Conservation (phyloP, 2,329 filamentous ascomycete genomes). For the Fusarium dlaminii region DNA sequence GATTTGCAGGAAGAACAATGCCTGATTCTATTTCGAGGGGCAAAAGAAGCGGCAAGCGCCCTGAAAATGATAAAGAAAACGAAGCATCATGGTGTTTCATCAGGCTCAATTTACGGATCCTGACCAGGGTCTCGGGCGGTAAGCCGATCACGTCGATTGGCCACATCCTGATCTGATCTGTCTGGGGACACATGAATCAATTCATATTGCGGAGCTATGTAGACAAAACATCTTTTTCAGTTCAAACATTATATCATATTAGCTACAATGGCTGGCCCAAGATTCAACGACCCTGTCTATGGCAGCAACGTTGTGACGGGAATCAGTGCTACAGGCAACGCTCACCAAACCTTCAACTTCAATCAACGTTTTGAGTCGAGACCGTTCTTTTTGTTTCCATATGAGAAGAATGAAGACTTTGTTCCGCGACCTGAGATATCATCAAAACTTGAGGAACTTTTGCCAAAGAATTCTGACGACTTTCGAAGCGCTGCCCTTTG, state of each 20-base stretch:
- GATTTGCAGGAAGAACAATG: not conserved
- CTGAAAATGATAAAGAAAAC: not conserved
- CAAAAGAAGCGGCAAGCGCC: not conserved
- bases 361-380: not conserved
- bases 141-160: not conserved
- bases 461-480: not conserved
- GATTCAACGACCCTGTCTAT: not conserved
- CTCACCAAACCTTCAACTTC: constrained; percentile 4
- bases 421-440: not conserved
- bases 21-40: not conserved
- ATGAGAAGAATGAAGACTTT: constrained; percentile 28
- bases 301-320: not conserved
- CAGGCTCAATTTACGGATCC: not conserved
- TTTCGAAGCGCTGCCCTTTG: constrained; percentile 22
- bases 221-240: not conserved
- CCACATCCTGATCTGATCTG: not conserved
- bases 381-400: constrained; percentile 1
- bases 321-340: not conserved
- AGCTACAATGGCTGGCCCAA: not conserved
- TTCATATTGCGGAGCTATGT: not conserved
- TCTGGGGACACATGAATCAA: not conserved
- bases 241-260: not conserved
- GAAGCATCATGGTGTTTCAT: not conserved
- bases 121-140: not conserved
- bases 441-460: constrained; percentile 1